These are phyloP conservation scores for Auricularia auricula-judae DNA, from an alignment of 768 basidiomycete genomes.

Conservation along the genomic window DNA sequence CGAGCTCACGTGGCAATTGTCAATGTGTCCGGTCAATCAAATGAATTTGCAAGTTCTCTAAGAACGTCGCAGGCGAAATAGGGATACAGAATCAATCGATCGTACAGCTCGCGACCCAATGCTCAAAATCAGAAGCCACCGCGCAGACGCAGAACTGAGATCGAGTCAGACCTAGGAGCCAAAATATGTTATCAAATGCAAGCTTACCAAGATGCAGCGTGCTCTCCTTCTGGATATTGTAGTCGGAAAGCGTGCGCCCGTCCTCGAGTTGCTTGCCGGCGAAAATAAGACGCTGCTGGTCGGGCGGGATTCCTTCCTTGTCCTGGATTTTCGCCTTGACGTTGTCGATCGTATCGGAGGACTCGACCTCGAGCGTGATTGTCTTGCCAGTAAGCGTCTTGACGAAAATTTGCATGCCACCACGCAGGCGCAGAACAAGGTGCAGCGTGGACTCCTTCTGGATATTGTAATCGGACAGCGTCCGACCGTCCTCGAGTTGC, in stretches of 20 bases:
- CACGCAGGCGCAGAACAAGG: constrained; percentile 53
- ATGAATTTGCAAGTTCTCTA: background rate
- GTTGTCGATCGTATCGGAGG: constrained; percentile 66
- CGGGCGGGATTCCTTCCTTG: constrained; percentile 72
- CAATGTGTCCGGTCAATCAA: background rate
- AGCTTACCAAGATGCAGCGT: constrained; percentile 44
- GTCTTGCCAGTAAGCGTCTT: constrained; percentile 70
- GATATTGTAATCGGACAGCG: constrained; percentile 36
- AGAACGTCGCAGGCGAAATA: background rate
- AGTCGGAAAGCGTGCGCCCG: constrained; percentile 66
- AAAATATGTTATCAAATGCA: constrained; percentile 5
- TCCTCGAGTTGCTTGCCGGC: constrained; percentile 74
- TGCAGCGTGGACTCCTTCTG: constrained; percentile 25
- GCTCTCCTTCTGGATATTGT: constrained; percentile 66
- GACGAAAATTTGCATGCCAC: constrained; percentile 63
- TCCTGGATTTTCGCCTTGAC: constrained; percentile 72
- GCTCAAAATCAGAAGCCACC: constrained; percentile 36
- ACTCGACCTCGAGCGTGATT: constrained; percentile 66
- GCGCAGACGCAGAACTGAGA: constrained; percentile 58
- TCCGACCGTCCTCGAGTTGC: constrained; percentile 39
- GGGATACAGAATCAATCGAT: background rate
- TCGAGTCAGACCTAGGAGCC: background rate
- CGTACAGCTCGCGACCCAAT: background rate
- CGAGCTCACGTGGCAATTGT: background rate
- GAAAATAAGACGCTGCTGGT: constrained; percentile 71